Conservation (phyloP, 148 eudicot species). For the Diospyros lotus region DNA sequence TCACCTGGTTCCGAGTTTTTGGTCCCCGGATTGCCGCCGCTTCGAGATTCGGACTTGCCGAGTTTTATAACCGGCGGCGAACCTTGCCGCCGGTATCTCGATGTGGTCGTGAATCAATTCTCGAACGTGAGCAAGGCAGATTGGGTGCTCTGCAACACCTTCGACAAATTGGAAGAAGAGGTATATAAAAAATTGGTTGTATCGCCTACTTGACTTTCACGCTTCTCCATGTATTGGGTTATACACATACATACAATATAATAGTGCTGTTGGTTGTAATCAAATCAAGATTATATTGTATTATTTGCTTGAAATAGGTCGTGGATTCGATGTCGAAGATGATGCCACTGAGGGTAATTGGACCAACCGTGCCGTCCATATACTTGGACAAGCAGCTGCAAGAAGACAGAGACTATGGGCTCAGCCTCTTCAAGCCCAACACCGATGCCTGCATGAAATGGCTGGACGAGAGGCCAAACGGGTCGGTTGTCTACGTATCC, state of each 20-base stretch:
- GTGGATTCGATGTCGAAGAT: conserved; percentile 29
- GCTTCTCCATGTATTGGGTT: too few relatives aligned
- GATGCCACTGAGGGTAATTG: conserved; percentile 39
- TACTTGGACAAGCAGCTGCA: conserved; percentile 39
- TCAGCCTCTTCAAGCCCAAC: conserved; percentile 35
- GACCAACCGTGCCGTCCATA: conserved; percentile 48
- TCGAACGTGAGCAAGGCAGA: neutral
- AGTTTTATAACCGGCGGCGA: neutral
- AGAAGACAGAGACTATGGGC: conserved; percentile 45
- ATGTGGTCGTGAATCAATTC: neutral
- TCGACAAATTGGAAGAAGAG: neutral
- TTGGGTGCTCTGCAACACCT: neutral
- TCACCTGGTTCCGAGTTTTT: neutral
- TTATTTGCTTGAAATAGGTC: conserved; percentile 20
- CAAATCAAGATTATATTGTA: too few relatives aligned
- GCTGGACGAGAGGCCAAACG: conserved; percentile 32
- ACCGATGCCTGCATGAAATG: conserved; percentile 30
- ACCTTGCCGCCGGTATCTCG: neutral
- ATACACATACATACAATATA: too few relatives aligned
- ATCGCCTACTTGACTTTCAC: too few relatives aligned
- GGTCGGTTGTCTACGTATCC: conserved; percentile 49
- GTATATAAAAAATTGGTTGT: neutral
- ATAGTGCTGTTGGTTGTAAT: too few relatives aligned
- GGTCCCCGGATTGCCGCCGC: neutral
- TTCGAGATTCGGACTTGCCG: neutral